Evolutionary conservation across 331 rosid species (phyloP), one percentile per base, ranked within the genome.

Genomic region (Arachis monticola): DNA sequence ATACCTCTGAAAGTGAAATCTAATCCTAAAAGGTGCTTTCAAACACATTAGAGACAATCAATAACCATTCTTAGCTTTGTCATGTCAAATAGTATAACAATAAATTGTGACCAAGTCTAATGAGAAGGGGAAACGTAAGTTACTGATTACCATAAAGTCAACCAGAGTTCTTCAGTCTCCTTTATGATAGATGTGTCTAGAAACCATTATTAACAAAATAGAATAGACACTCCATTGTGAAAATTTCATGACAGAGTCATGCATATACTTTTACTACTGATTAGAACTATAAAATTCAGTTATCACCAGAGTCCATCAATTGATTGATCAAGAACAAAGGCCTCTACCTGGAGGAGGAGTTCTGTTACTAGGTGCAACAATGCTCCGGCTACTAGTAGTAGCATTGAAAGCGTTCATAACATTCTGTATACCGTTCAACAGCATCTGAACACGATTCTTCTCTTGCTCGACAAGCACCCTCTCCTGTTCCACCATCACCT

Each of bases 401-500:
- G 81, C 81, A 76, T 81, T 89, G 61, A 81, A 93, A 74, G 68
- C 64, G 22, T 57, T 83, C 87, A 91, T 85, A 7, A 77, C 89
- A 35, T 64, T 79, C 27, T 91, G 92, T 87, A 91, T 77, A 0
- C 89, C 90, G 64, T 86, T 86, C 66, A 93, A 65, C 10, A 93
- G 82, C 74, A 78, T 79, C 69, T 93, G 89, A 11, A 91, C 79
- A 45, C 90, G 74, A 51, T 44, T 66, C 69, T 84, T 91, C 82
- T 93, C 98, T 71, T 84, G 91, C 41, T 88, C 93, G 80, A 93
- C 57, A 5, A 83, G 75, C 0, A 69, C 78, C 73, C 75, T 84
- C 79, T 91, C 92, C 4, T 85, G 93, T 69, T 93, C 92, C 81
- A 91, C 0, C 62, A 82, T 76, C 42, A 85, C 88, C 61, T 87